Conservation (phyloP, 352 stramenopile species). For the Phytophthora colocasiae region DNA sequence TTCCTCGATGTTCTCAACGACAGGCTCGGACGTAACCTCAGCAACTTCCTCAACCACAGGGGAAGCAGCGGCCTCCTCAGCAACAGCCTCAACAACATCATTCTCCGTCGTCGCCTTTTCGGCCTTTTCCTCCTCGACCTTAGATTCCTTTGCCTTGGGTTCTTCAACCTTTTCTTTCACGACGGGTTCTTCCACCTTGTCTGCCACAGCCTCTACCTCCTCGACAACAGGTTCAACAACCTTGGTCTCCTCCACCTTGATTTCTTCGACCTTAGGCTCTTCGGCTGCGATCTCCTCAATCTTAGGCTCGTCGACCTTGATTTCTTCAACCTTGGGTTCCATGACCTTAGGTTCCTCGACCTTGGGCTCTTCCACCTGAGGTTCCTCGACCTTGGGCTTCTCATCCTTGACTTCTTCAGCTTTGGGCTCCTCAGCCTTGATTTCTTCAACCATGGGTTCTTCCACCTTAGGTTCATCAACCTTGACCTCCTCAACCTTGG, state of each 20-base stretch:
- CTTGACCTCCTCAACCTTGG: neutral
- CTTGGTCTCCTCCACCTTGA: constrained; percentile 1
- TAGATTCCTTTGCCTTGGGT: neutral
- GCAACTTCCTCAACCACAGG: neutral
- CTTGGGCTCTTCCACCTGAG: neutral
- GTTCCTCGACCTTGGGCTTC: neutral
- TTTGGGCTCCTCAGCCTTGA: neutral
- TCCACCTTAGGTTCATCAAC: neutral
- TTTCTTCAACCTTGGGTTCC: neutral
- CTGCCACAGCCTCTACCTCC: neutral
- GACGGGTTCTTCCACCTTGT: neutral
- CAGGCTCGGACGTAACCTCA: neutral
- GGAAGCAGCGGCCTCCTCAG: neutral
- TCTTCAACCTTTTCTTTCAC: constrained; percentile 2
- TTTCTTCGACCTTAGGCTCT: neutral
- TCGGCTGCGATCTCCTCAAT: constrained; percentile 3
- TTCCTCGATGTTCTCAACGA: constrained; percentile 12
- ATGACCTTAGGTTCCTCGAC: neutral
- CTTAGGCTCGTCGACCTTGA: neutral
- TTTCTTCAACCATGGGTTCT: neutral
- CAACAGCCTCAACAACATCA: neutral
- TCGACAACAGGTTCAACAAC: constrained; percentile 1
- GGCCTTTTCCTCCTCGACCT: neutral
- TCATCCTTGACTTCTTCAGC: neutral
- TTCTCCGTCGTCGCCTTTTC: constrained; percentile 1